These are phyloP conservation scores for Clarireedia homoeocarpa DNA, from an alignment of 2,329 filamentous ascomycete species.

Conservation along the genomic window DNA sequence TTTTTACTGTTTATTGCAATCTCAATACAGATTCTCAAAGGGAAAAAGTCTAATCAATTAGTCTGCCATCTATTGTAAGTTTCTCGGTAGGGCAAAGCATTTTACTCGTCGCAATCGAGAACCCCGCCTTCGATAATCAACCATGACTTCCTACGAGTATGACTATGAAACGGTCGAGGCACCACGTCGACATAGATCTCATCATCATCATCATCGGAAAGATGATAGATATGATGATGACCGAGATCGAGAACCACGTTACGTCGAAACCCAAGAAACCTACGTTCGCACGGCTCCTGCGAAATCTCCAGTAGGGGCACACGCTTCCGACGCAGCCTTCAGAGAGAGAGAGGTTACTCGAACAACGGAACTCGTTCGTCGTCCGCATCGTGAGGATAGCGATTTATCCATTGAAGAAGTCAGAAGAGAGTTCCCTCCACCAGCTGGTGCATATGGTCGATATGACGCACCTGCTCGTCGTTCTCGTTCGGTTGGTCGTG, in stretches of 20 bases:
- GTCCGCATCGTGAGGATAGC: conserved; percentile 59
- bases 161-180: conserved; percentile 19
- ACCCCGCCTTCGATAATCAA: conserved; percentile 1
- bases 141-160: conserved; percentile 16
- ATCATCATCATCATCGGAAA: conserved; percentile 25
- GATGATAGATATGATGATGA: conserved; percentile 20
- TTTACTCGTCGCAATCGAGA: conserved; percentile 2
- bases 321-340: conserved; percentile 22
- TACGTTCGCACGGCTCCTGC: conserved; percentile 23
- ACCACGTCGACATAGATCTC: conserved; percentile 22
- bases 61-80: background rate
- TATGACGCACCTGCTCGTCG: conserved; percentile 40
- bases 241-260: conserved; percentile 39
- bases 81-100: background rate
- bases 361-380: conserved; percentile 49
- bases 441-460: conserved; percentile 19
- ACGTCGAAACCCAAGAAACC: conserved; percentile 38
- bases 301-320: conserved; percentile 13
- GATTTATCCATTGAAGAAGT: conserved; percentile 74
- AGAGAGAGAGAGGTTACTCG: conserved; percentile 24
- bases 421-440: conserved; percentile 74
- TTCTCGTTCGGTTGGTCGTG: conserved; percentile 55
- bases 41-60: background rate
- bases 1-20: background rate
- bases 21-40: background rate